These are phyloP conservation scores for Blastobotrys muscicola DNA, from an alignment of 805 yeast species.

Conservation along the genomic window DNA sequence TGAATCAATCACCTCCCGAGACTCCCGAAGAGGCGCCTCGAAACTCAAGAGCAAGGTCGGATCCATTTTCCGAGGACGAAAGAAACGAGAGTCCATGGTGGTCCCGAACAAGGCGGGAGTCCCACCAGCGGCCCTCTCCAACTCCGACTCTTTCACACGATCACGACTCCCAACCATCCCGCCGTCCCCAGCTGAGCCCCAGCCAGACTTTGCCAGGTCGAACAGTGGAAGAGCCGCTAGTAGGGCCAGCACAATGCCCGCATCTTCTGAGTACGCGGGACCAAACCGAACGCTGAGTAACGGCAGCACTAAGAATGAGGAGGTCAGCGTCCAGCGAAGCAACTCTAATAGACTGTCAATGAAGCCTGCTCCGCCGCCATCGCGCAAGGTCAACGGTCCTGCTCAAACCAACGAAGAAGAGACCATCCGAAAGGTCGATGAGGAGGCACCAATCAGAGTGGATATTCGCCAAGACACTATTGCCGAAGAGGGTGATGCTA, in stretches of 20 bases:
- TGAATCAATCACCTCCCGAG: too few species aligned
- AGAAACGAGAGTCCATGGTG: constrained; percentile 12
- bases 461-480: constrained; percentile 19
- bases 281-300: neutral
- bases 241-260: neutral
- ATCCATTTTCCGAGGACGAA: constrained; percentile 27
- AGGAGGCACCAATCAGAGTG: constrained; percentile 14
- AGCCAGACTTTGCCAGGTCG: neutral
- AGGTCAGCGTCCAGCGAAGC: neutral
- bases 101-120: constrained; percentile 5
- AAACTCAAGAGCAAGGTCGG: constrained; percentile 28
- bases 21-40: constrained; percentile 4
- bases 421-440: constrained; percentile 5
- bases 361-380: constrained; percentile 15
- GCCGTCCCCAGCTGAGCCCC: neutral
- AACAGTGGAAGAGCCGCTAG: neutral
- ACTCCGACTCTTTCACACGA: constrained; percentile 5
- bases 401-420: constrained; percentile 1
- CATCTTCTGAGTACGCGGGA: neutral
- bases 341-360: neutral
- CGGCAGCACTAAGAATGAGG: neutral
- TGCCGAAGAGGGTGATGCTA: constrained; percentile 20
- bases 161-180: constrained; percentile 16
- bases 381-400: constrained; percentile 15
- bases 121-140: constrained; percentile 1